A percentile compares a stretch with the other conserved stretches of the same genome.
Evolutionary conservation across 768 basidiomycete species (phyloP).

Genomic region (Trametes cubensis): DNA sequence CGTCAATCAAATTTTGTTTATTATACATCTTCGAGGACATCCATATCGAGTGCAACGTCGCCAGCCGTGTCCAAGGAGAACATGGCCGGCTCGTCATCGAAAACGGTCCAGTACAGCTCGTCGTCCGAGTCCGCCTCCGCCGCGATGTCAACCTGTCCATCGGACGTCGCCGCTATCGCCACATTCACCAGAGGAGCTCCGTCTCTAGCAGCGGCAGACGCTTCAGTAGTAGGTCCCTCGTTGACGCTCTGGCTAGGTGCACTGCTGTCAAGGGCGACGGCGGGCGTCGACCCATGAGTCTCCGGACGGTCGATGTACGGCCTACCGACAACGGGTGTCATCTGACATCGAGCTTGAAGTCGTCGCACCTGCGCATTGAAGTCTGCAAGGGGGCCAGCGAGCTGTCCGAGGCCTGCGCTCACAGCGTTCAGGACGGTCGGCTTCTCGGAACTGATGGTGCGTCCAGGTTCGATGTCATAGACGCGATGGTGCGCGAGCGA

Average conservation of each 20-base stretch:
- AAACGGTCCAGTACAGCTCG: too few species aligned
- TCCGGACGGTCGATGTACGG: neutral
- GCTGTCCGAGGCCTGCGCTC: conserved; percentile 24
- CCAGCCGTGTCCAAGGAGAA: neutral
- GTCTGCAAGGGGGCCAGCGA: conserved; percentile 30
- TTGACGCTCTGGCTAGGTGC: too few species aligned
- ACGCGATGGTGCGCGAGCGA: conserved; percentile 30
- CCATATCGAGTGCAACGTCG: conserved; percentile 2
- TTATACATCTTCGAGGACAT: neutral
- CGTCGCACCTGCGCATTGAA: conserved; percentile 31
- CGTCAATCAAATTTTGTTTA: neutral
- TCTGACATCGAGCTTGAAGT: conserved; percentile 24
- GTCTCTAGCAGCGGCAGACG: too few species aligned
- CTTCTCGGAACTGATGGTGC: conserved; percentile 26
- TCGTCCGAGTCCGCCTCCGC: neutral
- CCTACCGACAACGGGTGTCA: neutral
- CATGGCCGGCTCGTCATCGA: neutral
- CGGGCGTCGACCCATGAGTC: neutral
- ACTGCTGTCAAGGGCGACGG: too few species aligned
- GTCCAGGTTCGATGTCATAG: conserved; percentile 26
- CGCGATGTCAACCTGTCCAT: neutral
- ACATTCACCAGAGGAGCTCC: too few species aligned
- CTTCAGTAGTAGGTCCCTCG: too few species aligned
- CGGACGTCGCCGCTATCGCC: too few species aligned
- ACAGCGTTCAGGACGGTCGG: conserved; percentile 25